Conservation (phyloP, 495 filamentous ascomycete genomes). For the Penicillium goetzii region DNA sequence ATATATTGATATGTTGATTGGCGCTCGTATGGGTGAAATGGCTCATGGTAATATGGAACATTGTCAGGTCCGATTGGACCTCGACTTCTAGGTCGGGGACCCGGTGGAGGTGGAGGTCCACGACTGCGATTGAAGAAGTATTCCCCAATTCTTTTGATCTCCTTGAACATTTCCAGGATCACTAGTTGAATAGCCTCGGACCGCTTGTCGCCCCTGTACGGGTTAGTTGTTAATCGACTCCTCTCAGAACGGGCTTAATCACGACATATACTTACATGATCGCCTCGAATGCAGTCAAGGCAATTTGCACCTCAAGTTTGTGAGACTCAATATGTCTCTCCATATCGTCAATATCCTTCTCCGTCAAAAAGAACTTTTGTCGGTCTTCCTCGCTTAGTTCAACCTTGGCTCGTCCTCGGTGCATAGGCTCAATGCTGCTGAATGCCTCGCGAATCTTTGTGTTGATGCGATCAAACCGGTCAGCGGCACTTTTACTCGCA, state of each 20-base stretch:
- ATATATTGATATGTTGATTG: background rate
- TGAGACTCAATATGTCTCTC: background rate
- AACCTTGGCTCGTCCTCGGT: background rate
- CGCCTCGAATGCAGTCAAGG: background rate
- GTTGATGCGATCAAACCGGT: background rate
- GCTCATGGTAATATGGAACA: too few species aligned
- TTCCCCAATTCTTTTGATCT: background rate
- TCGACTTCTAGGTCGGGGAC: background rate
- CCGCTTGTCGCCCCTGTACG: background rate
- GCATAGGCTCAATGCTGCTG: background rate
- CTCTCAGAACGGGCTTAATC: too few species aligned
- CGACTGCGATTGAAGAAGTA: background rate
- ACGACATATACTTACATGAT: background rate
- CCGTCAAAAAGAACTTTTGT: background rate
- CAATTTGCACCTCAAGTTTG: background rate
- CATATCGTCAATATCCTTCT: background rate
- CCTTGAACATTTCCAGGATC: constrained; percentile 2
- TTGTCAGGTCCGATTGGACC: background rate
- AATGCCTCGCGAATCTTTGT: background rate
- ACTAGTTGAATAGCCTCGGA: background rate
- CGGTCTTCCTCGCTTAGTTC: background rate
- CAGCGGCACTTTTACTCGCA: background rate
- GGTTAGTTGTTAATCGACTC: background rate
- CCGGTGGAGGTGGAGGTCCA: background rate
- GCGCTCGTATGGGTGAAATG: too few species aligned